phyloP scores from a whole-genome alignment of 805 yeast species.

The Candida boleticola region DNA sequence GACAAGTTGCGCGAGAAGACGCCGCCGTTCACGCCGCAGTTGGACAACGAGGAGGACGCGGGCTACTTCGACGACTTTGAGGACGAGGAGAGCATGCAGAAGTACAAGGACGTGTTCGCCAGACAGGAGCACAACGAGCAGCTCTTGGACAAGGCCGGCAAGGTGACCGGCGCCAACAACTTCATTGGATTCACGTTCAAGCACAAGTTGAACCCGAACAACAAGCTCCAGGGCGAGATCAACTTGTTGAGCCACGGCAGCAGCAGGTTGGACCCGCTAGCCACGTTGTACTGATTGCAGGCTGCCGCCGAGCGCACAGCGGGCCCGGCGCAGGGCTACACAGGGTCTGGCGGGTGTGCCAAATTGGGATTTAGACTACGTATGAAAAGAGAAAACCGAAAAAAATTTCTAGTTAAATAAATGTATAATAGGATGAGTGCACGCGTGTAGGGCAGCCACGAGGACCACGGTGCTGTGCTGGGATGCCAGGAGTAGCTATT shows the following conservation, averaged over 20 bases:
- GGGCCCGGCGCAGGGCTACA: not conserved
- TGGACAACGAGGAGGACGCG: slow-evolving; percentile 96
- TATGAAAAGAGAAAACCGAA: too few species aligned
- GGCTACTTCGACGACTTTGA: slow-evolving; percentile 98
- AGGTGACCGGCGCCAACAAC: slow-evolving; percentile 40
- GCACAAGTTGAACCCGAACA: slow-evolving; percentile 66
- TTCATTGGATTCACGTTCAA: slow-evolving; percentile 96
- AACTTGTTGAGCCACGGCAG: slow-evolving; percentile 29
- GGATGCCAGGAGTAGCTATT: too few species aligned
- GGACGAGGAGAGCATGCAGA: slow-evolving; percentile 95
- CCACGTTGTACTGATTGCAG: slow-evolving; percentile 37
- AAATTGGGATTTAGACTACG: too few species aligned
- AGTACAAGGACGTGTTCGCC: slow-evolving; percentile 94
- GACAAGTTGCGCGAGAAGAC: slow-evolving; percentile 59
- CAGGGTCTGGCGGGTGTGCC: too few species aligned
- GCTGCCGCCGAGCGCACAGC: not conserved
- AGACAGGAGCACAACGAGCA: slow-evolving; percentile 83
- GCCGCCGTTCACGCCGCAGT: slow-evolving; percentile 96
- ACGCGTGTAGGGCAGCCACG: too few species aligned
- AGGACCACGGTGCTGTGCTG: too few species aligned
- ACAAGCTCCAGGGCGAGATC: slow-evolving; percentile 41
- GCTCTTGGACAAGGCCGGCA: slow-evolving; percentile 61
- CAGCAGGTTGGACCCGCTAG: slow-evolving; percentile 41
- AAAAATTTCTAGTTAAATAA: too few species aligned
- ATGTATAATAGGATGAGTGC: too few species aligned